A percentile compares a stretch with the other conserved stretches of the same genome.
Conservation (phyloP, 257 asterid genomes). For the Lithospermum erythrorhizon region DNA sequence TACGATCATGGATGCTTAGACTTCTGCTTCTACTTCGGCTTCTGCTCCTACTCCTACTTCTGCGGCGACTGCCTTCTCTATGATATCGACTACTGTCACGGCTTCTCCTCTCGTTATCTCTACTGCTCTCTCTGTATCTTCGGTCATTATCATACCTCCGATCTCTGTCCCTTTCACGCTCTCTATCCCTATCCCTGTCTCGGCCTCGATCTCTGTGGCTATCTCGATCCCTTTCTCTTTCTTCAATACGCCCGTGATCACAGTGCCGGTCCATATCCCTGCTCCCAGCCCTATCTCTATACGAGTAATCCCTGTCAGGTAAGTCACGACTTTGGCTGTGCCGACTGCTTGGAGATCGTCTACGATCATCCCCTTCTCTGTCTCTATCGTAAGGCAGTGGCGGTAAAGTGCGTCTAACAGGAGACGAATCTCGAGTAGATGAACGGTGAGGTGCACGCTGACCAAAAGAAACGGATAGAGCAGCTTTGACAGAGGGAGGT, state of each 20-base stretch:
- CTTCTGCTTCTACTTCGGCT: constrained; percentile 51
- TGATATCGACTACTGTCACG: constrained; percentile 24
- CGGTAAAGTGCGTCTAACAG: constrained; percentile 63
- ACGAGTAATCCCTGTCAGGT: constrained; percentile 48
- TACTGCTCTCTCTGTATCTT: constrained; percentile 43
- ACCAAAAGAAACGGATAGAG: constrained; percentile 98
- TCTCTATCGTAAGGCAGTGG: constrained; percentile 49
- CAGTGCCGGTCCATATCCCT: constrained; percentile 22
- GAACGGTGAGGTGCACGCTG: constrained; percentile 99
- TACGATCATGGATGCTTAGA: constrained; percentile 32
- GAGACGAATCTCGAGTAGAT: constrained; percentile 92
- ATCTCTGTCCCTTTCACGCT: constrained; percentile 22
- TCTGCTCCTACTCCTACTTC: constrained; percentile 48
- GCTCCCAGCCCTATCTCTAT: constrained; percentile 30
- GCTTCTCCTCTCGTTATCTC: constrained; percentile 53
- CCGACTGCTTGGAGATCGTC: constrained; percentile 46
- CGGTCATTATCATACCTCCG: constrained; percentile 29
- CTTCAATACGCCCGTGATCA: constrained; percentile 15
- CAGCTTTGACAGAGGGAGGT: constrained; percentile 96
- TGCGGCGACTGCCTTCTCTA: constrained; percentile 36
- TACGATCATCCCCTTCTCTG: constrained; percentile 30
- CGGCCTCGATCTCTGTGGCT: constrained; percentile 21
- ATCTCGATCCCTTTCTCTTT: constrained; percentile 21
- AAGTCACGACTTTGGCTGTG: constrained; percentile 68
- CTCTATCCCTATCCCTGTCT: constrained; percentile 27